Conservation (phyloP, 257 asterid species). For the Solanum arcanum region DNA sequence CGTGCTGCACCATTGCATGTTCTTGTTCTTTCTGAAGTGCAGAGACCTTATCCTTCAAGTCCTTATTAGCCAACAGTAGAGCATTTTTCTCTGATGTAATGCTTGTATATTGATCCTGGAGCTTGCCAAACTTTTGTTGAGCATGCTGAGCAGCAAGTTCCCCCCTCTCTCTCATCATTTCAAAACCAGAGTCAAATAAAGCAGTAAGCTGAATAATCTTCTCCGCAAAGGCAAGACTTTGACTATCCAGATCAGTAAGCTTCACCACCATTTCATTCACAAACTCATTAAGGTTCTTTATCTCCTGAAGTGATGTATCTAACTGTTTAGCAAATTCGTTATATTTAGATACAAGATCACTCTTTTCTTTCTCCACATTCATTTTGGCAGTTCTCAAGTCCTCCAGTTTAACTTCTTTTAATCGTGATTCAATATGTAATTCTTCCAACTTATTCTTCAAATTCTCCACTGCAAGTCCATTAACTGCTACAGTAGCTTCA, state of each 20-base stretch:
- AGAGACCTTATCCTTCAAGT: slow-evolving; percentile 44
- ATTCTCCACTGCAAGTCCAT: slow-evolving; percentile 34
- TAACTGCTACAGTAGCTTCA: slow-evolving; percentile 51
- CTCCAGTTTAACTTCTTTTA: slow-evolving; percentile 48
- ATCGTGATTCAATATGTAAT: slow-evolving; percentile 48
- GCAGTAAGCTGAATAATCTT: slow-evolving; percentile 51
- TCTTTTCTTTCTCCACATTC: slow-evolving; percentile 47
- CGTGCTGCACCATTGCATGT: slow-evolving; percentile 80
- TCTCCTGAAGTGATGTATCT: slow-evolving; percentile 50
- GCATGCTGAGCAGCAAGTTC: slow-evolving; percentile 53
- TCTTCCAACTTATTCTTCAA: slow-evolving; percentile 56
- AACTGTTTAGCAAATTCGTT: slow-evolving; percentile 35
- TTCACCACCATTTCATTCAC: slow-evolving; percentile 46
- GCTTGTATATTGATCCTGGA: slow-evolving; percentile 29
- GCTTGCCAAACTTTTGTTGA: slow-evolving; percentile 51
- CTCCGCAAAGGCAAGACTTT: slow-evolving; percentile 52
- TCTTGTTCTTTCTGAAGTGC: slow-evolving; percentile 89
- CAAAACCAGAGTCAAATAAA: slow-evolving; percentile 53
- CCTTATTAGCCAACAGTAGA: slow-evolving; percentile 46
- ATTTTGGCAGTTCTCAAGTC: slow-evolving; percentile 40
- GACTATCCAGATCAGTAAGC: slow-evolving; percentile 61
- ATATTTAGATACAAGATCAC: slow-evolving; percentile 43
- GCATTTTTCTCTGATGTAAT: slow-evolving; percentile 54
- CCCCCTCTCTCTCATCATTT: slow-evolving; percentile 58
- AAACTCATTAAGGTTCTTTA: slow-evolving; percentile 57